These are phyloP conservation scores for Patellifolia procumbens DNA, from an alignment of 179 eudicot genomes.

Conservation along the genomic window DNA sequence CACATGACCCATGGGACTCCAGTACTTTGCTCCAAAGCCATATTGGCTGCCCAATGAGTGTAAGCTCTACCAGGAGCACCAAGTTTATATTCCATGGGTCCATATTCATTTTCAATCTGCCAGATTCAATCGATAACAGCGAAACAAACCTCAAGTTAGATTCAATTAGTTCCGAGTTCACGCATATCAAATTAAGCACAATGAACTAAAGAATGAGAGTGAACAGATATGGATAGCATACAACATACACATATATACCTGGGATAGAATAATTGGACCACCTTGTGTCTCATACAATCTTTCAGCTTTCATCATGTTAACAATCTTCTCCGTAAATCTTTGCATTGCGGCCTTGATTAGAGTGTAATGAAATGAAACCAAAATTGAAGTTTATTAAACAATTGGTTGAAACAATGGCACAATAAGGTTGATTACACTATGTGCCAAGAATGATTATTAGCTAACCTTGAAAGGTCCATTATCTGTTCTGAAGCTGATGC, in stretches of 20 bases:
- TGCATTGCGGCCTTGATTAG: conserved; percentile 67
- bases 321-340: conserved; percentile 73
- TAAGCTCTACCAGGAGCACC: conserved; percentile 74
- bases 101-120: conserved; percentile 87
- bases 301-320: conserved; percentile 74
- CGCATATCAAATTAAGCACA: conserved; percentile 2
- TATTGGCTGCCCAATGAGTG: conserved; percentile 75
- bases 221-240: conserved; percentile 5
- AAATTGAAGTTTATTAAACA: neutral
- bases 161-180: neutral
- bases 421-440: conserved; percentile 5
- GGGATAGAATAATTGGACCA: conserved; percentile 84
- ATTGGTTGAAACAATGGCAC: neutral
- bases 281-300: conserved; percentile 70
- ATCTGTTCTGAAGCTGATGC: conserved; percentile 83
- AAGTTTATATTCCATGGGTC: conserved; percentile 64
- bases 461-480: conserved; percentile 87
- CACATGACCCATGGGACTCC: conserved; percentile 94
- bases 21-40: conserved; percentile 70
- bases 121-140: conserved; percentile 32
- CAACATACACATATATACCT: conserved; percentile 41
- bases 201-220: neutral
- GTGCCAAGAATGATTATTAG: conserved; percentile 6
- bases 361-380: neutral
- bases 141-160: neutral